Evolutionary conservation across 176 grass and related monocot genomes (phyloP).

Genomic region (Carex scoparia): DNA sequence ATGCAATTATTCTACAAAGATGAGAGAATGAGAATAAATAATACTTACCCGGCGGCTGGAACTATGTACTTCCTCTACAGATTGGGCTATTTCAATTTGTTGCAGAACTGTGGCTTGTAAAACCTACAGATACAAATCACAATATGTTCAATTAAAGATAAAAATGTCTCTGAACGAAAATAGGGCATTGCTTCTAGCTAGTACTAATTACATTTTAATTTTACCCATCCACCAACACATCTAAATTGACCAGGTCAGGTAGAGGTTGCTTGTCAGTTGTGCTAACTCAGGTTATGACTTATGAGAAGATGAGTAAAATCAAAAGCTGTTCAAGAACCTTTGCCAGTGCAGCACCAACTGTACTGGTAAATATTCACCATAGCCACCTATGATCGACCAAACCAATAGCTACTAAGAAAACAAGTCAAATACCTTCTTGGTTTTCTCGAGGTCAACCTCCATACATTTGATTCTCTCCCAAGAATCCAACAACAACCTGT

Average conservation of each 20-base stretch:
- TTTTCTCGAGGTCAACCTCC: constrained; percentile 70
- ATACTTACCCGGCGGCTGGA: constrained; percentile 48
- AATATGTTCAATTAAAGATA: neutral
- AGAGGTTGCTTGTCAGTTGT: neutral
- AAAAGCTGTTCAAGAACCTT: neutral
- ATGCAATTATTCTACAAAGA: neutral
- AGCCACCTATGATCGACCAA: neutral
- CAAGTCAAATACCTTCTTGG: constrained; percentile 55
- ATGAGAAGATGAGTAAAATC: neutral
- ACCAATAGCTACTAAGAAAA: neutral
- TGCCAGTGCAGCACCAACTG: neutral
- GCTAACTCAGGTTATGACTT: neutral
- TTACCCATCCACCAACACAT: neutral
- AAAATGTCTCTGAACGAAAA: neutral
- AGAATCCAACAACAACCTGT: constrained; percentile 57
- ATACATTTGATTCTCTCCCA: constrained; percentile 83
- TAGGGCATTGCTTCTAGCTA: neutral
- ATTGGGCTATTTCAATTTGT: constrained; percentile 73
- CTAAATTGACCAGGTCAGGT: neutral
- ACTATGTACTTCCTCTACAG: constrained; percentile 60
- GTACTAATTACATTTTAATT: neutral
- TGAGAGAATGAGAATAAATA: neutral
- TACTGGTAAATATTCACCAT: neutral
- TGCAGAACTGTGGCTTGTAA: constrained; percentile 65
- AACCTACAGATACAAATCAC: constrained; percentile 36